Conservation (phyloP, 2,329 filamentous ascomycete genomes). For the Zymoseptoria brevis region DNA sequence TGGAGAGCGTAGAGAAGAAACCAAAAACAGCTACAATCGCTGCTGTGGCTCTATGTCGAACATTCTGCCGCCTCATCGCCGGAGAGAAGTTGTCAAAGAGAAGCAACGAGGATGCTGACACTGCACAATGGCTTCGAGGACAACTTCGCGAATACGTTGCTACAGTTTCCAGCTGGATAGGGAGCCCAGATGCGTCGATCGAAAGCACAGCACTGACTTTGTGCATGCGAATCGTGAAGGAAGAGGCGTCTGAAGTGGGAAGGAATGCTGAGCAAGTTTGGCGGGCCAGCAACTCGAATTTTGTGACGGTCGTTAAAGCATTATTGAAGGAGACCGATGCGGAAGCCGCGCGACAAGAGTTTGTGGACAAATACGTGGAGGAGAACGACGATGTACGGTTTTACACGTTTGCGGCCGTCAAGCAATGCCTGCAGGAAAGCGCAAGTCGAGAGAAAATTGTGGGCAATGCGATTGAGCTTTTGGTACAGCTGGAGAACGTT, state of each 20-base stretch:
- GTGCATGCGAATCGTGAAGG: conserved; percentile 76
- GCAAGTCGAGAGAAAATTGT: conserved; percentile 37
- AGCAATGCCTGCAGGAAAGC: conserved; percentile 40
- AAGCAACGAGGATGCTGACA: conserved; percentile 58
- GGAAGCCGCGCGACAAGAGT: conserved; percentile 59
- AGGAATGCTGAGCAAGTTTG: conserved; percentile 54
- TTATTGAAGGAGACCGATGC: conserved; percentile 53
- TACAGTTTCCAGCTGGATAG: conserved; percentile 52
- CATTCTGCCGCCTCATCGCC: conserved; percentile 74
- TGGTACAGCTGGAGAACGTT: conserved; percentile 61
- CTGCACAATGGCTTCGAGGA: conserved; percentile 71
- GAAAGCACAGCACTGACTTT: conserved; percentile 65
- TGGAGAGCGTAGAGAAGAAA: conserved; percentile 47
- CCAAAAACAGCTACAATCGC: conserved; percentile 47
- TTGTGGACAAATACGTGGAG: conserved; percentile 68
- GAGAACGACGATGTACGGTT: conserved; percentile 78
- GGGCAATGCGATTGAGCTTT: conserved; percentile 52
- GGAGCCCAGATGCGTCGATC: conserved; percentile 51
- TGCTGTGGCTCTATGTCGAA: conserved; percentile 72
- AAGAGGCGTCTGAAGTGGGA: conserved; percentile 55
- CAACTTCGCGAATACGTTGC: conserved; percentile 58
- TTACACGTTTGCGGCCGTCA: conserved; percentile 67
- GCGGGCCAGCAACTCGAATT: conserved; percentile 49
- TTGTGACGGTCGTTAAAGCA: conserved; percentile 56
- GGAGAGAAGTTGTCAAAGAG: conserved; percentile 61